Base-by-base conservation (phyloP, 1,284 basidiomycete genomes). In the Pisolithus thermaeus region DNA sequence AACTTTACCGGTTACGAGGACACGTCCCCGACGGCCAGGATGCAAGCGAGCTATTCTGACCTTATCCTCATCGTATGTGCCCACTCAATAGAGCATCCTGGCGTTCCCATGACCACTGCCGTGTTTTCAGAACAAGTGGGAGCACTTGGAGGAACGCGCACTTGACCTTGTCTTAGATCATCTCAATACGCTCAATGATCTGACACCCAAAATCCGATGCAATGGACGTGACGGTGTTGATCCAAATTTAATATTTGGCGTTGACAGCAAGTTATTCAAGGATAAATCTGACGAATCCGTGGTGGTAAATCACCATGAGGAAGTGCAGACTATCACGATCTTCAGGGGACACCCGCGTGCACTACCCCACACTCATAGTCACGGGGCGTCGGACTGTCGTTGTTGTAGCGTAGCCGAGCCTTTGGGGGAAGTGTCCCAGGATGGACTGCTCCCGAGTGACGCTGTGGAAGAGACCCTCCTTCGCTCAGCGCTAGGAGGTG, bases 31-130 rank as follows among this genome's bases (percentile, higher is more conserved):
- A 92, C 91, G 6, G 92, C 92, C 28, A 88, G 81, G 68, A 90
- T 95, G 81, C 92, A 94, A 72, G 90, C 92, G n/a, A 87, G 87
- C 61, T 96, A 94, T 65, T 92, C 91, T 3, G 92, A 96, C 63
- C 76, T 93, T 42, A 83, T 95, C 50, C 73, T 95, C 27, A 80
- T 96, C 51, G 89, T 90, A 54, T 53, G 87, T 70, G 2, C n/a
- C 42, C 54, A 37, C 16, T 20, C 48, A 23, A 14, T 42, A 1
- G 12, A 23, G 44, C 18, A 14, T 22, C 38, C 36, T 39, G 12
- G 45, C 28, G 38, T 47, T 53, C 36, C 23, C 23, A 35, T 56
- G 39, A 53, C 48, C 27, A 58, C 46, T 50, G 46, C 1, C 3
- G 22, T 32, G 14, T 28, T 7, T 20, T 28, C 61, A 91, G 81